Evolutionary conservation across 139 green algal genomes (phyloP), one percentile per base, ranked within the genome.

Genomic region (Volvox reticuliferus): DNA sequence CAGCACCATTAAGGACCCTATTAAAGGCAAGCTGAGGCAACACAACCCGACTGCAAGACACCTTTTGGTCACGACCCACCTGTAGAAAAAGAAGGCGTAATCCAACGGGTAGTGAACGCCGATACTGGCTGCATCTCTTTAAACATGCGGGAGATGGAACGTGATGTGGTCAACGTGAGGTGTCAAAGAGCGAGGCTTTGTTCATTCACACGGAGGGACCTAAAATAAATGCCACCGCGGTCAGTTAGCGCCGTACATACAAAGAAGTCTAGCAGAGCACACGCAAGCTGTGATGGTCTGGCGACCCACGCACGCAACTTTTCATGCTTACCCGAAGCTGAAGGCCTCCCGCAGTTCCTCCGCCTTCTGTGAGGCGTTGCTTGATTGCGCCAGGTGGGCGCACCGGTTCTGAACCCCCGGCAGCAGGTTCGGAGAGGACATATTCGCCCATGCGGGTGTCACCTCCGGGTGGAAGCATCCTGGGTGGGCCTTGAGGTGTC

Each of bases 381-480:
- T 71, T 16, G 63, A 26, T 14, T 44, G 20, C 62, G 35, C 82
- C 32, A 88, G 50, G 79, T 86, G 82, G 12, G 30, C 63, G 61
- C 82, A 79, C 22, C 63, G 82, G 21, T 14, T 30, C 63, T 61
- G 63, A 20, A 65, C 35, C 65, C 50, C 63, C 30, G 19, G n/a
- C 81, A 33, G 44, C 6, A 76, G 22, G 5, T 76, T 12, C 2
- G n/a, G 33, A 2, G 3, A 21, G 63, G 21, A 77, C 61, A 6
- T 14, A 32, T 88, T 35, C 14, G 67, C 61, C 82, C 82, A 88
- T 33, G 33, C 33, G 5, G 82, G 82, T 22, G 9, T 33, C 61
- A 44, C 65, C 63, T 88, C 82, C 1, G 82, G 82, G 82, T 88
- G 82, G 82, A 88, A 88, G 82, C 82, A 88, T 22, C 82, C 82